Evolutionary conservation across 108 stramenopile species (phyloP).

Genomic region (Skeletonema marinoi): DNA sequence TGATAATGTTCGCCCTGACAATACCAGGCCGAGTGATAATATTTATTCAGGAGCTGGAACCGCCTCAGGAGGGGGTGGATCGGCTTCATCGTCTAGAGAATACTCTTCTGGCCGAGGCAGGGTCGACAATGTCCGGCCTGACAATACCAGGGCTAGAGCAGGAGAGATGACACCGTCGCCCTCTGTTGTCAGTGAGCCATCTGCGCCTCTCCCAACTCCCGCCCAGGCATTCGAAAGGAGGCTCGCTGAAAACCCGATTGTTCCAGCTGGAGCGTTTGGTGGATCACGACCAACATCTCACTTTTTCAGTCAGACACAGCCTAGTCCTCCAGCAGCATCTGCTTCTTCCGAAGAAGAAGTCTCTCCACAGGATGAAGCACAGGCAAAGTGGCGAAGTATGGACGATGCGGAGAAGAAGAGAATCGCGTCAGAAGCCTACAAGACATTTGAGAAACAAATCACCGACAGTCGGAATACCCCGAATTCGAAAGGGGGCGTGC

Average conservation of each 20-base stretch:
- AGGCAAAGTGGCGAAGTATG: slow-evolving; percentile 44
- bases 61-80: too few species aligned
- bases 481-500: slow-evolving; percentile 3
- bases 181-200: slow-evolving; percentile 13
- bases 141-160: not conserved
- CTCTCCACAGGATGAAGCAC: slow-evolving; percentile 31
- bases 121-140: slow-evolving; percentile 13
- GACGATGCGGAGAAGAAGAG: slow-evolving; percentile 50
- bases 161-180: slow-evolving; percentile 24
- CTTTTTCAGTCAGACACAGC: slow-evolving; percentile 29
- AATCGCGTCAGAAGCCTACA: slow-evolving; percentile 46
- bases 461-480: slow-evolving; percentile 21
- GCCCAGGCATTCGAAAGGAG: slow-evolving; percentile 31
- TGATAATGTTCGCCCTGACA: slow-evolving; percentile 14
- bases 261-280: slow-evolving; percentile 43
- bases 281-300: slow-evolving; percentile 44
- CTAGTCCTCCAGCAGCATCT: slow-evolving; percentile 6
- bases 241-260: slow-evolving; percentile 32
- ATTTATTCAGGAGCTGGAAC: too few species aligned
- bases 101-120: slow-evolving; percentile 4
- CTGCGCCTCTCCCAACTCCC: slow-evolving; percentile 25
- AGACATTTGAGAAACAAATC: slow-evolving; percentile 45
- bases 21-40: not conserved
- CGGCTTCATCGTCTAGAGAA: not conserved
- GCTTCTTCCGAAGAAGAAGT: slow-evolving; percentile 2